These are phyloP conservation scores for Lanzia echinophila DNA, from an alignment of 2,329 filamentous ascomycete species.

Conservation along the genomic window DNA sequence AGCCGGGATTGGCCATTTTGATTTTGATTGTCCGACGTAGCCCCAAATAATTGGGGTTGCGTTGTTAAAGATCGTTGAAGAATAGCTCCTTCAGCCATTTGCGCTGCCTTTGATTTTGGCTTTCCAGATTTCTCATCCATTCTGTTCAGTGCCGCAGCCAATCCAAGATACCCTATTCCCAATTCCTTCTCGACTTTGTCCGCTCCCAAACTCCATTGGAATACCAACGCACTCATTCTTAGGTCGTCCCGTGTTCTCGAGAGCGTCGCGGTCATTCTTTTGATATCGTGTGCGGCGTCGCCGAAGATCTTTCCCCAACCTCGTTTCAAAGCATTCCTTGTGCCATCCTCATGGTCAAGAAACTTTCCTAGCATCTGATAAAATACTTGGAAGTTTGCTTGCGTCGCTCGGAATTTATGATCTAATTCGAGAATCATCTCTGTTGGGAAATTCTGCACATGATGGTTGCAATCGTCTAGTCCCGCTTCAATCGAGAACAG, in stretches of 20 bases:
- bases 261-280: slow-evolving; percentile 51
- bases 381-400: slow-evolving; percentile 55
- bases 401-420: slow-evolving; percentile 54
- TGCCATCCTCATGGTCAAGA: slow-evolving; percentile 18
- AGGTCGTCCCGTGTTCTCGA: slow-evolving; percentile 53
- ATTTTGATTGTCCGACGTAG: too few relatives aligned
- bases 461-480: slow-evolving; percentile 46
- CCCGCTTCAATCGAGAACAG: slow-evolving; percentile 64
- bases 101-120: not conserved
- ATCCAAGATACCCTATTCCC: slow-evolving; percentile 60
- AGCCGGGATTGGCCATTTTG: too few relatives aligned
- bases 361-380: slow-evolving; percentile 58
- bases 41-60: too few relatives aligned
- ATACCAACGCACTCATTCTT: slow-evolving; percentile 56
- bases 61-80: not conserved
- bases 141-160: slow-evolving; percentile 57
- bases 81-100: not conserved
- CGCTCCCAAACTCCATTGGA: slow-evolving; percentile 58
- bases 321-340: slow-evolving; percentile 33
- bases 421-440: slow-evolving; percentile 59
- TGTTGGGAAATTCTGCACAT: slow-evolving; percentile 46
- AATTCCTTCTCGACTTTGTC: slow-evolving; percentile 52
- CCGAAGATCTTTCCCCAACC: slow-evolving; percentile 58
- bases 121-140: slow-evolving; percentile 28
- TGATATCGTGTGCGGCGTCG: slow-evolving; percentile 46